Evolutionary conservation across 2,329 filamentous ascomycete species (phyloP).

Genomic region (Decorospora gaudefroyi): DNA sequence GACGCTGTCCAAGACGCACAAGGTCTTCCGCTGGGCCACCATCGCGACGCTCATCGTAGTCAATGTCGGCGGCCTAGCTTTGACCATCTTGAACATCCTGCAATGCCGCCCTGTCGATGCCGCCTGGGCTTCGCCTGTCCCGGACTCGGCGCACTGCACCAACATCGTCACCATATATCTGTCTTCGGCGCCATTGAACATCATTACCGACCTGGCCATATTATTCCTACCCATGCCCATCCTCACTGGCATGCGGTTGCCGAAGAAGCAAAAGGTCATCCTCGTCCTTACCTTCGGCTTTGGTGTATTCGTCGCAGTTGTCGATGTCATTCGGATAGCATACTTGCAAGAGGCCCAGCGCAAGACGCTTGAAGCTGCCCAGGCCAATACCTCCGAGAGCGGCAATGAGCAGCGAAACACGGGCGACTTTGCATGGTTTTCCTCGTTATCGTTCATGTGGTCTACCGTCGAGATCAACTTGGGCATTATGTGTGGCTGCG

Average conservation of each 20-base stretch:
- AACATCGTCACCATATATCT: slow-evolving; percentile 68
- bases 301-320: slow-evolving; percentile 83
- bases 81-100: slow-evolving; percentile 86
- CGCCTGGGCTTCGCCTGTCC: slow-evolving; percentile 62
- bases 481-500: slow-evolving; percentile 86
- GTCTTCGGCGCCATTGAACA: slow-evolving; percentile 83
- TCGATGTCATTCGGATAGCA: slow-evolving; percentile 87
- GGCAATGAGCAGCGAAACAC: slow-evolving; percentile 47
- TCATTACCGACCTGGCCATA: slow-evolving; percentile 87
- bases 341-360: slow-evolving; percentile 76
- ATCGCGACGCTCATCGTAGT: slow-evolving; percentile 77
- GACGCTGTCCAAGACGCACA: slow-evolving; percentile 76
- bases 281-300: slow-evolving; percentile 83
- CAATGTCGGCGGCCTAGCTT: slow-evolving; percentile 74
- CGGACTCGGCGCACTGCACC: slow-evolving; percentile 57
- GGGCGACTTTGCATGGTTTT: slow-evolving; percentile 68
- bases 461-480: slow-evolving; percentile 88
- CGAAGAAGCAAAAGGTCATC: slow-evolving; percentile 83
- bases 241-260: slow-evolving; percentile 75
- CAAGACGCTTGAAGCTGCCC: slow-evolving; percentile 52
- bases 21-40: slow-evolving; percentile 78
- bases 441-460: slow-evolving; percentile 89
- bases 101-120: slow-evolving; percentile 79
- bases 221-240: slow-evolving; percentile 87
- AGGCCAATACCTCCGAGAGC: slow-evolving; percentile 28